Evolutionary conservation across 163 green algal genomes (phyloP), one percentile per base, ranked within the genome.

Genomic region (Scenedesmus sp.): DNA sequence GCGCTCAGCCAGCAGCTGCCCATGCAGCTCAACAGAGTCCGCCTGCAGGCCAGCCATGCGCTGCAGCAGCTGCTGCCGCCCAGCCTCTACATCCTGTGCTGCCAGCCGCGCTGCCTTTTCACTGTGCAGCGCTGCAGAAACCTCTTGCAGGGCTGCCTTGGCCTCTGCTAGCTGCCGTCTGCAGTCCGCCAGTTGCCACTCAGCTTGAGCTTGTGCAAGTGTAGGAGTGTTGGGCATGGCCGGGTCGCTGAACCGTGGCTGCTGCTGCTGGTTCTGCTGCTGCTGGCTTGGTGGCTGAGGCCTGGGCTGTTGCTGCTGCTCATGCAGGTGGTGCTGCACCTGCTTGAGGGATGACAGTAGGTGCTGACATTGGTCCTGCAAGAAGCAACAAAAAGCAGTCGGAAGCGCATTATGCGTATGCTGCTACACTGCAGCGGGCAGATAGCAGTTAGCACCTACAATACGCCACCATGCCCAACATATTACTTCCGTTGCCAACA

Each of bases 221-320:
- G 34, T 62, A 3, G 79, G 34, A 6, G 54, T 26, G 15, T 54
- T 23, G 16, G 87, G 87, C 52, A 8, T 86, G 8, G 34, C 66
- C 0, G 66, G 46, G 18, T 26, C 67, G 10, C 54, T 23, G 10
- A 4, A 67, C 4, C 20, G 3, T 34, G 46, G 54, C 46, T 84
- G 86, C 57, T 90, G 67, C 20, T 90, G 86, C 67, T 83, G 86
- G 20, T 90, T 67, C 86, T 85, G 86, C 20, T 52, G 70, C 26
- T 4, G 23, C 23, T 79, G 70, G n/a, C n/a, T n/a, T 67, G 74
- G 86, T 6, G 10, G 70, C 26, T 4, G 23, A 5, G 46, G 70
- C 13, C 3, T 10, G 10, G 12, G 26, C 26, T 20, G 26, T 34
- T 62, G 77, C 70, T 79, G 70, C 70, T 79, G 70, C 70, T 79